Evolutionary conservation across 805 yeast species (phyloP).

Genomic region (Hanseniaspora valbyensis): DNA sequence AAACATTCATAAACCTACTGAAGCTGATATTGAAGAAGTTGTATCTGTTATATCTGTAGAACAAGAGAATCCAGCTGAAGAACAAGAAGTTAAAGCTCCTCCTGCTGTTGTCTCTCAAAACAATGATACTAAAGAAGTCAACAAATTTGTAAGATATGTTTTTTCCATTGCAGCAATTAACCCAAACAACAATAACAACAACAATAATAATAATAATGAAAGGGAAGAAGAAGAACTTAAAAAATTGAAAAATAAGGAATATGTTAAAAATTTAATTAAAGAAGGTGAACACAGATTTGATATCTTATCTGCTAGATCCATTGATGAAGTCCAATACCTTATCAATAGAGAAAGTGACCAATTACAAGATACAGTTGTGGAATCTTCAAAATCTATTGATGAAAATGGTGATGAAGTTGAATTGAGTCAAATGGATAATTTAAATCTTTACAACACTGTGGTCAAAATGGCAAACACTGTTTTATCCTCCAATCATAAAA

Average conservation of each 20-base stretch:
- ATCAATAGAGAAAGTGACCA: constrained; percentile 34
- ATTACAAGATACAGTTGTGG: background rate
- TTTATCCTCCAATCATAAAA: constrained; percentile 25
- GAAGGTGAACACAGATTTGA: constrained; percentile 37
- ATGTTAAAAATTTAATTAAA: constrained; percentile 15
- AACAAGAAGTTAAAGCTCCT: background rate
- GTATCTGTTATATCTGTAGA: constrained; percentile 11
- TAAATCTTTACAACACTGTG: constrained; percentile 29
- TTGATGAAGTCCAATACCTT: constrained; percentile 53
- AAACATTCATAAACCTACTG: constrained; percentile 19
- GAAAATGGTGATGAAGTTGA: background rate
- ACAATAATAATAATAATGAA: background rate
- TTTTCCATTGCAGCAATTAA: constrained; percentile 30
- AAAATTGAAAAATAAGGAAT: constrained; percentile 13
- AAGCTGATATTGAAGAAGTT: constrained; percentile 21
- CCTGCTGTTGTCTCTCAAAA: background rate
- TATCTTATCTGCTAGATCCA: constrained; percentile 56
- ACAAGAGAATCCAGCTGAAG: background rate
- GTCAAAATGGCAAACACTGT: constrained; percentile 29
- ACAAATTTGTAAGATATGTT: constrained; percentile 30
- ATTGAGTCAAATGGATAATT: constrained; percentile 27
- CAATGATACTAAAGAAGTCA: constrained; percentile 20
- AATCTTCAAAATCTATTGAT: background rate
- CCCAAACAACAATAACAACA: constrained; percentile 13
- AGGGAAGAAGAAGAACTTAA: background rate